These are phyloP conservation scores for Pseudogymnoascus sp. DNA, from an alignment of 2,329 filamentous ascomycete genomes.

Conservation along the genomic window DNA sequence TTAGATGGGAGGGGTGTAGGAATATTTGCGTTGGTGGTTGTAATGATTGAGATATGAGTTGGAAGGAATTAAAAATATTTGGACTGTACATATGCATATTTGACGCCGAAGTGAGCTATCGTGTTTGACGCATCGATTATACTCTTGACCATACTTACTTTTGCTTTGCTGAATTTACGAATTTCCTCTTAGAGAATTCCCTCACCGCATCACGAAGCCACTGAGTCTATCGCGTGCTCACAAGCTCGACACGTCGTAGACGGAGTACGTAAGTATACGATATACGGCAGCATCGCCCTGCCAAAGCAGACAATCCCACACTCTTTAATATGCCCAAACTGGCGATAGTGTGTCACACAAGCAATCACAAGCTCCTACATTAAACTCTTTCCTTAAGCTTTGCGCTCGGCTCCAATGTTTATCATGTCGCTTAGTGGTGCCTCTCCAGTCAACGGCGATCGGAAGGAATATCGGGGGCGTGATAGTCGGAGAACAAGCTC, in stretches of 20 bases:
- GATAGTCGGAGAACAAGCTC: neutral
- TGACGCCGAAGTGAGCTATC: neutral
- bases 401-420: neutral
- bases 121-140: neutral
- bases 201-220: neutral
- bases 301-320: neutral
- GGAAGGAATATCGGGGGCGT: neutral
- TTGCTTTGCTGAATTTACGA: neutral
- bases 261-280: neutral
- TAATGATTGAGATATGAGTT: neutral
- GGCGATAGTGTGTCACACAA: neutral
- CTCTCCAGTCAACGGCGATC: neutral
- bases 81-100: neutral
- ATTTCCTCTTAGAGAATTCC: neutral
- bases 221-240: neutral
- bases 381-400: neutral
- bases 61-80: neutral
- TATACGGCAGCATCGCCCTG: neutral
- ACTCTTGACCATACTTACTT: neutral
- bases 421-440: neutral
- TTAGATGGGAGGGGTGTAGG: neutral
- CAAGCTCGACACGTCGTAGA: neutral
- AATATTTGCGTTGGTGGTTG: neutral
- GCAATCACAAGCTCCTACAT: neutral
- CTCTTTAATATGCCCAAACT: neutral